Base-by-base conservation (phyloP, 1,284 basidiomycete genomes). In the Anthracocystis walkeri region DNA sequence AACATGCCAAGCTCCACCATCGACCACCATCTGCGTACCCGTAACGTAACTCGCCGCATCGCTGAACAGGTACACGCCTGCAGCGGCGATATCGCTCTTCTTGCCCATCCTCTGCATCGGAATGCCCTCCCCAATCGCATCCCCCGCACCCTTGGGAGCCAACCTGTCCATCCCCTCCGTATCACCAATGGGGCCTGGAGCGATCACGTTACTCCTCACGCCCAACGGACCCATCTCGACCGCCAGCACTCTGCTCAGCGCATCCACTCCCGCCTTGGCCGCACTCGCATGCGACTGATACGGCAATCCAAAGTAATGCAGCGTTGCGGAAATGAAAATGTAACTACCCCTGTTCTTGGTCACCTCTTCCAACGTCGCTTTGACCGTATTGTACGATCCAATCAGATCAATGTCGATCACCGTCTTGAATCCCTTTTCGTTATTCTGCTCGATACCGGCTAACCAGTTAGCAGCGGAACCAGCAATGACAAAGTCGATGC, bases 401-500 rank as follows among this genome's bases (percentile, higher is more conserved):
- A 97, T 54, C 33, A 94, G 91, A 86, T 98, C 95, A 77, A 98
- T 98, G 83, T 96, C 93, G 65, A 97, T 88, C 27, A 98, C 95
- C 0, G 95, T 95, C 85, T 89, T 90, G 89, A 98, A 98, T 0
- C 79, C 82, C 44, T 83, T 83, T 16, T 82, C 72, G 18, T 72
- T 79, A 38, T 85, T 77, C 44, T 82, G 80, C 45, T 84, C 78
- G 46, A 84, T 74, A 3, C 80, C 80, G 6, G 81, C 80, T 20
- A 85, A 56, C 66, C 85, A 85, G 73, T 86, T 86, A n/a, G 83
- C 85, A 0, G 85, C 84, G 0, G 78, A 78, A 91, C 95, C 94
- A 82, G 93, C 94, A 62, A 97, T 93, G 60, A 97, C 95, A 86
- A 93, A 96, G 87, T 99, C 95, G 77, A 99, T 94, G 70, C 89